Evolutionary conservation across 441 rosid species (phyloP).

Genomic region (Macaranga tanarius): DNA sequence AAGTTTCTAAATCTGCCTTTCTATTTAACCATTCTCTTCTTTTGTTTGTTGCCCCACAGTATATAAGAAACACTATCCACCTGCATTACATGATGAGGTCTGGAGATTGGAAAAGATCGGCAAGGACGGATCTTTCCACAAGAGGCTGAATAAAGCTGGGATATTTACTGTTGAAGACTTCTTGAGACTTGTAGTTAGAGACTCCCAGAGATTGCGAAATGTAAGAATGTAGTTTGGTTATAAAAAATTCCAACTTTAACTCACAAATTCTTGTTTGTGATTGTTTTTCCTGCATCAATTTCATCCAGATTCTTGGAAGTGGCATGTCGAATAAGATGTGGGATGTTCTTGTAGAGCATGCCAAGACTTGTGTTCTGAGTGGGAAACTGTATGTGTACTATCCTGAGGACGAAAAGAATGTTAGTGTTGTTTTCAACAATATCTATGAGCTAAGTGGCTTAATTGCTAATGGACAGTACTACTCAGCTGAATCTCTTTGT

Average conservation of each 20-base stretch:
- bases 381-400: constrained; percentile 78
- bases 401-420: constrained; percentile 61
- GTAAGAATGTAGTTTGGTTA: constrained; percentile 46
- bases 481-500: constrained; percentile 73
- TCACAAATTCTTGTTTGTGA: constrained; percentile 6
- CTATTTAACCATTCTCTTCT: not conserved
- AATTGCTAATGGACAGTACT: constrained; percentile 66
- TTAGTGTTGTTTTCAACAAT: constrained; percentile 81
- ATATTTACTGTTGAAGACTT: constrained; percentile 73
- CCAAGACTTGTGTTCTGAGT: constrained; percentile 73
- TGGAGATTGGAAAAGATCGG: constrained; percentile 97
- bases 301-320: constrained; percentile 78
- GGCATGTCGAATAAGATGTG: constrained; percentile 98
- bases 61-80: constrained; percentile 95
- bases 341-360: constrained; percentile 85
- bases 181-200: constrained; percentile 67
- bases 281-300: constrained; percentile 18
- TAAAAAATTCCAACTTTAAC: constrained; percentile 17
- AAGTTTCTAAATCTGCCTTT: constrained; percentile 12
- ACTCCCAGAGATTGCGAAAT: constrained; percentile 65
- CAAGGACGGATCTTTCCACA: constrained; percentile 90
- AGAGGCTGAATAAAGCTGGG: constrained; percentile 67
- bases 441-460: constrained; percentile 76
- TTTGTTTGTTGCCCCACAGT: constrained; percentile 35
- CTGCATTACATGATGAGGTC: constrained; percentile 74